Evolutionary conservation across 805 yeast species (phyloP), one percentile per base, ranked within the genome.

Genomic region (Ogataea allantospora): DNA sequence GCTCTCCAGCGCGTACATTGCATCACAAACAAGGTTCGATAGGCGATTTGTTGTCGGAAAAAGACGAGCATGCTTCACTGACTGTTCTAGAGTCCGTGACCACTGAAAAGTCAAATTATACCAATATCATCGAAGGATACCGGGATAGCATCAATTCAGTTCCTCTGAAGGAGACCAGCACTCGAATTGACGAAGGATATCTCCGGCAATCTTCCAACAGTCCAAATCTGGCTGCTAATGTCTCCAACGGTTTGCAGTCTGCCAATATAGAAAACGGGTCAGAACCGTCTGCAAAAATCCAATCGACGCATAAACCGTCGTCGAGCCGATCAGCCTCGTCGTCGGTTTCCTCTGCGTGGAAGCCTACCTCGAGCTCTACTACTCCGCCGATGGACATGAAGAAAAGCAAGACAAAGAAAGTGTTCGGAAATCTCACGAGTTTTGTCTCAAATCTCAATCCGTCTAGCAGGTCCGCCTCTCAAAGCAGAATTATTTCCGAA

Each of bases 401-500:
- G 29, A 57, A 71, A 37, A 70, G 67, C 46, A 36, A 36, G 27
- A 26, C 77, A 2, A 73, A 68, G 43, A 68, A 76, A 40, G 73
- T 80, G 40, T 73, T 75, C 42, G 83, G 80, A 5, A 82, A 78
- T 2, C 69, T 83, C 36, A 62, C 80, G 3, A 75, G 66, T 23
- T 63, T 71, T 46, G 59, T 58, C 11, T 44, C 53, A 4, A 54
- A 43, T 21, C 35, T 52, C 13, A 41, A 45, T 2, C 33, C 50
- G 2, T 24, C 50, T 4, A 22, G 30, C 7, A 24, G 50, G 17
- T 31, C 47, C 33, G 17, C 39, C 29, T 40, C 56, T 10, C 46
- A 38, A 15, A 42, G 51, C 6, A 51, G 71, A 26, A 78, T 78
- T 48, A 93, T 91, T 34, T 85, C 95, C n/a, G 81, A 88, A 0